These are phyloP conservation scores for Skeletonema grethae DNA, from an alignment of 108 stramenopile species.

Conservation along the genomic window DNA sequence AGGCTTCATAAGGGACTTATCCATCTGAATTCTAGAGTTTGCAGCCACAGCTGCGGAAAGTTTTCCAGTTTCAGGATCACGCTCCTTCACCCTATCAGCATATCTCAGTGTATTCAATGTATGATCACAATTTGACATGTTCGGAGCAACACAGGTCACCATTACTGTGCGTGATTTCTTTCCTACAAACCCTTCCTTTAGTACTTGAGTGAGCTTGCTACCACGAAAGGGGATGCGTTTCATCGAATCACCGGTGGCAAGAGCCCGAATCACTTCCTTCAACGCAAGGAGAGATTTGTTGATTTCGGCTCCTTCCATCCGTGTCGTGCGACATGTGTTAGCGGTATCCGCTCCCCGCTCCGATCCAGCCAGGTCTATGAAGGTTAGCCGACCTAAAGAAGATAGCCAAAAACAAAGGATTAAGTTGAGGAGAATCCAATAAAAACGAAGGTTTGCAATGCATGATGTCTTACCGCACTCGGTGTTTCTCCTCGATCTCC, in stretches of 20 bases:
- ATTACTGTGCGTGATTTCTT: conserved; percentile 93
- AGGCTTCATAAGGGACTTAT: conserved; percentile 14
- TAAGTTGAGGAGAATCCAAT: background rate
- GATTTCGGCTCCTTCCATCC: conserved; percentile 98
- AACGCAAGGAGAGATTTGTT: conserved; percentile 97
- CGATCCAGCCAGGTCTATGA: conserved; percentile 98
- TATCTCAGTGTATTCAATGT: conserved; percentile 98
- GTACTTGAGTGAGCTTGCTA: conserved; percentile 96
- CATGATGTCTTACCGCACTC: conserved; percentile 63
- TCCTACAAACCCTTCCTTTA: conserved; percentile 95
- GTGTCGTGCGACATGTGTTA: conserved; percentile 88
- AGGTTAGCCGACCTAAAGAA: conserved; percentile 78
- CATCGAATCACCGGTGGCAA: conserved; percentile 87
- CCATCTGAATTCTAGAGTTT: conserved; percentile 36
- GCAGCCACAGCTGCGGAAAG: conserved; percentile 46
- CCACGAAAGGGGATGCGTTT: conserved; percentile 96
- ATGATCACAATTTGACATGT: conserved; percentile 94
- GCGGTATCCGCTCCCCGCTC: conserved; percentile 97
- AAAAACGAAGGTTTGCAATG: background rate
- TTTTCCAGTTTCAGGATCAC: conserved; percentile 74
- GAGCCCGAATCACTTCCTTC: conserved; percentile 98
- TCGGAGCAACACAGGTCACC: conserved; percentile 96
- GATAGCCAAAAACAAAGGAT: conserved; percentile 1
- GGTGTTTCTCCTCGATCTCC: conserved; percentile 51
- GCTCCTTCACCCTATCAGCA: conserved; percentile 94